Conservation (phyloP, 306 rosid genomes). For the Rosa multiflora region DNA sequence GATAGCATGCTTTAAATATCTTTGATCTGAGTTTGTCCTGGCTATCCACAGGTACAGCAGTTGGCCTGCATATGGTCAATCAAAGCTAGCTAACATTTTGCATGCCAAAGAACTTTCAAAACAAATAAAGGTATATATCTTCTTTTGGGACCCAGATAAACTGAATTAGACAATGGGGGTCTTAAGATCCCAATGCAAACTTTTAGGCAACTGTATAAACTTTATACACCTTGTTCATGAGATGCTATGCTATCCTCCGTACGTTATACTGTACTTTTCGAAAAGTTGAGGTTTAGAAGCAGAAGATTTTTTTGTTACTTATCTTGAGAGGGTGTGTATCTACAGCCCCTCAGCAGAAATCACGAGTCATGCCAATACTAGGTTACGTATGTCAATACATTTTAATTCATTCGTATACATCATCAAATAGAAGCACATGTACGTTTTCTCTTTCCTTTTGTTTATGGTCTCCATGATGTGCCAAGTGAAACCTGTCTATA, state of each 20-base stretch:
- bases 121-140: conserved; percentile 50
- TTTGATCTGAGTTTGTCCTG: not conserved
- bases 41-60: conserved; percentile 55
- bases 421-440: not conserved
- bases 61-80: conserved; percentile 79
- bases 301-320: not conserved
- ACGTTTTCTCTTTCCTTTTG: not conserved
- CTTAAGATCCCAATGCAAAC: not conserved
- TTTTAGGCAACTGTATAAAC: not conserved
- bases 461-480: not conserved
- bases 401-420: not conserved
- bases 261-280: not conserved
- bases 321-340: not conserved
- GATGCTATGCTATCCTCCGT: not conserved
- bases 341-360: not conserved
- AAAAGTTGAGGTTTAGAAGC: not conserved
- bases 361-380: not conserved
- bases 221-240: not conserved
- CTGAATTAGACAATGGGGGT: conserved; percentile 14
- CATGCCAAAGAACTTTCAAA: conserved; percentile 83
- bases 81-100: conserved; percentile 86
- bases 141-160: conserved; percentile 18
- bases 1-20: no score
- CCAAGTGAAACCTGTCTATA: conserved; percentile 15
- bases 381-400: not conserved